Conservation (phyloP, 805 yeast species). For the Metschnikowia rubicola region DNA sequence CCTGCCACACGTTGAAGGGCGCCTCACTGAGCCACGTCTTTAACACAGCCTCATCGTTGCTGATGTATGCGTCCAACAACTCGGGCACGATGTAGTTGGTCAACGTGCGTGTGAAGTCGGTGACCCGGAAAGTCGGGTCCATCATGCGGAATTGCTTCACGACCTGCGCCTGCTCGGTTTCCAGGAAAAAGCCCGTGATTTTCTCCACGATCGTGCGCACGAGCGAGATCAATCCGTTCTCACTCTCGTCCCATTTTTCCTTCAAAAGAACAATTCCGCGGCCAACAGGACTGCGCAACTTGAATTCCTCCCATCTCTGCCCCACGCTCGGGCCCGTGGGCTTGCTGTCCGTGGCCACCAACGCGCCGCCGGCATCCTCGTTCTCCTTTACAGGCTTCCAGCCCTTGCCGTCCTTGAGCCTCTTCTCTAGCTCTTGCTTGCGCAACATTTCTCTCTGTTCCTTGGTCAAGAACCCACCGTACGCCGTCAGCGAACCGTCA, state of each 20-base stretch:
- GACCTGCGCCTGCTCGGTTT: conserved; percentile 95
- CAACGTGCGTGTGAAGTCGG: conserved; percentile 73
- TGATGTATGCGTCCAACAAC: conserved; percentile 88
- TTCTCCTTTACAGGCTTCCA: conserved; percentile 70
- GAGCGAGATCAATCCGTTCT: conserved; percentile 81
- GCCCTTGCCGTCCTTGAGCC: conserved; percentile 55
- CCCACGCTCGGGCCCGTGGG: conserved; percentile 66
- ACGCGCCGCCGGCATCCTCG: conserved; percentile 76
- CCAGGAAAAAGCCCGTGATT: conserved; percentile 86
- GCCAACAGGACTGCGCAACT: conserved; percentile 67
- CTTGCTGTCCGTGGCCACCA: conserved; percentile 79
- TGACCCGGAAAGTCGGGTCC: conserved; percentile 84
- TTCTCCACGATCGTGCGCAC: conserved; percentile 78
- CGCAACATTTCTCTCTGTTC: conserved; percentile 77
- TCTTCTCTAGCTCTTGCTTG: conserved; percentile 45
- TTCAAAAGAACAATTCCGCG: conserved; percentile 57
- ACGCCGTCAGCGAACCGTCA: conserved; percentile 83
- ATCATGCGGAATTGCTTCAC: conserved; percentile 76
- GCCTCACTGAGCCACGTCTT: conserved; percentile 96
- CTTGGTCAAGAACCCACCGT: conserved; percentile 88
- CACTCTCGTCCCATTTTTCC: conserved; percentile 86
- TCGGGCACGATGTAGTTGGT: conserved; percentile 95
- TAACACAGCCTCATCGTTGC: conserved; percentile 80
- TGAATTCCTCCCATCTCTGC: conserved; percentile 63
- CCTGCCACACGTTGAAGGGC: conserved; percentile 90